Base-by-base conservation (phyloP, 169 alveolate species). In the Cryptosporidium xiaoi region DNA sequence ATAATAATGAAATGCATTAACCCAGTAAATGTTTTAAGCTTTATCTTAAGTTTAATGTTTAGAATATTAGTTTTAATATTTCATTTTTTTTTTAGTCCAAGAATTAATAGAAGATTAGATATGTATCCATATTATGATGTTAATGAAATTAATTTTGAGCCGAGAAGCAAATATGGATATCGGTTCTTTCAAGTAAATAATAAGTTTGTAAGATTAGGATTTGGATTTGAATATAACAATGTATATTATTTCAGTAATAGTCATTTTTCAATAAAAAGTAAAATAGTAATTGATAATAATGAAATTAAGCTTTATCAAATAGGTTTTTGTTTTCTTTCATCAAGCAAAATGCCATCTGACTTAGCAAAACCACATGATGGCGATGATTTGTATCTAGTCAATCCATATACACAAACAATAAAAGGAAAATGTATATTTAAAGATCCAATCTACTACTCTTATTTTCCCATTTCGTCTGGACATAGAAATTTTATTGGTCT, bases 201-300 rank as follows among this genome's bases (percentile, higher is more conserved):
- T 77, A 55, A 31, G 56, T 50, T 77, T 10, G 77, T 58, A 20
- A 62, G 64, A 16, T 15, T 77, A 8, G 87, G 87, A 20, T 77
- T 77, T 77, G 87, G 77, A 24, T 77, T 77, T 77, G 87, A 77
- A 40, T 77, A 60, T 62, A 36, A 62, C 16, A 71, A 71, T 40
- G 64, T 77, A 20, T 77, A 77, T 34, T 77, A 77, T 34, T 77
- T 77, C n/a, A 77, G 87, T 33, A 77, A 56, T 60, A 56, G 58
- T 2, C 71, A 60, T 77, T 77, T 77, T 36, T 29, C 29, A 18
- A 48, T 27, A 40, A 29, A 77, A 48, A 44, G 18, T 34, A 77
- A 60, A 40, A 34, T 77, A 18, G 24, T n/a, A 33, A 62, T 77
- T 7, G 71, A 77, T 60, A 64, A 64, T 1, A 62, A 60, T 6